phyloP scores from a whole-genome alignment of 441 rosid species.

The Aleurites moluccanus region DNA sequence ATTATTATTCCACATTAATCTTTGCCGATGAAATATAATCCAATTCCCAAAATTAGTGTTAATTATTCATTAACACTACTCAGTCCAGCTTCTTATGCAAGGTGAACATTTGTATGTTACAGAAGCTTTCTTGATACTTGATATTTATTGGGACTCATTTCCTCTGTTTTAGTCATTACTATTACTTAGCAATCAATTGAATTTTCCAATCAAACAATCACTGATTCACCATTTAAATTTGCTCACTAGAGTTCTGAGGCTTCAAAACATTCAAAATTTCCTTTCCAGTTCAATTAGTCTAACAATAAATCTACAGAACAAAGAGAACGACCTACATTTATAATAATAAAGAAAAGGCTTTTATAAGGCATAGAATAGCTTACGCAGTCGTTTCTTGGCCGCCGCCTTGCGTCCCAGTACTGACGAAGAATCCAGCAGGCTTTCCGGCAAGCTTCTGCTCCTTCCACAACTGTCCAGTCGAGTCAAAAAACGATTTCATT shows the following conservation, averaged over 20 bases:
- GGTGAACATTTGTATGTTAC: not conserved
- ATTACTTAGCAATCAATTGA: not conserved
- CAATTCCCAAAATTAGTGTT: not conserved
- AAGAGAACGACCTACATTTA: not conserved
- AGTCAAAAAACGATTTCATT: slow-evolving; percentile 92
- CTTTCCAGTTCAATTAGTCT: not conserved
- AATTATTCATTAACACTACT: not conserved
- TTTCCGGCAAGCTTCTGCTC: slow-evolving; percentile 87
- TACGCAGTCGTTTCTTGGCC: slow-evolving; percentile 98
- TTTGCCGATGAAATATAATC: not conserved
- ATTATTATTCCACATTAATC: not conserved
- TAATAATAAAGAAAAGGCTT: not conserved
- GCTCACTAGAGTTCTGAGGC: too few species aligned
- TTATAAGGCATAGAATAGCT: slow-evolving; percentile 19
- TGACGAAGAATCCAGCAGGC: slow-evolving; percentile 90
- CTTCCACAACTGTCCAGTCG: slow-evolving; percentile 76
- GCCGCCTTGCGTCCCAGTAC: slow-evolving; percentile 97
- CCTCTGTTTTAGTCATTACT: not conserved
- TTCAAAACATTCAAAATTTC: not conserved
- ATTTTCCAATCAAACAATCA: not conserved
- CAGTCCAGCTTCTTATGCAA: not conserved
- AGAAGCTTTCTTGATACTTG: not conserved
- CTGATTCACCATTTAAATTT: too few species aligned
- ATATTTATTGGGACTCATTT: not conserved
- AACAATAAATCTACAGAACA: not conserved